Evolutionary conservation across 2,329 filamentous ascomycete species (phyloP).

Genomic region (Fusarium sambucinum): DNA sequence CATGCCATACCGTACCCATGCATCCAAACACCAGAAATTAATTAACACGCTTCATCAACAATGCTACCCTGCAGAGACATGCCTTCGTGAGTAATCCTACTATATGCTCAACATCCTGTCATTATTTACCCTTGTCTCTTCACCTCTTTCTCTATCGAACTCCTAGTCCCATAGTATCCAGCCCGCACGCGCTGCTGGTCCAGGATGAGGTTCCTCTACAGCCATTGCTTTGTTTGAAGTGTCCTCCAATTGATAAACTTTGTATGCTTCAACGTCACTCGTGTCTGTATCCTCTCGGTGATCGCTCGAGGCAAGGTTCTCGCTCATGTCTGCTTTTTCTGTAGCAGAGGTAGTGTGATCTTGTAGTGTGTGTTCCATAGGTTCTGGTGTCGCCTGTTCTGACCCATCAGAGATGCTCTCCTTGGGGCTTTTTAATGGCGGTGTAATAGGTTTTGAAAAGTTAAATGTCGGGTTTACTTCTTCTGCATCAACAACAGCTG

Average conservation of each 20-base stretch:
- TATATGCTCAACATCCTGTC: neutral
- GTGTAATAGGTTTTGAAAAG: conserved; percentile 54
- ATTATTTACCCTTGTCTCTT: neutral
- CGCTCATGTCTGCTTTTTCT: conserved; percentile 52
- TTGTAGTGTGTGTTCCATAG: conserved; percentile 11
- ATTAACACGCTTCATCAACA: neutral
- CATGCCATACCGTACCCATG: conserved; percentile 3
- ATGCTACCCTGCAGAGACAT: neutral
- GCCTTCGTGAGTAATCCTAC: neutral
- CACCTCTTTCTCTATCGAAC: neutral
- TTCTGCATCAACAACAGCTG: conserved; percentile 31
- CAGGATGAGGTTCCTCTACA: conserved; percentile 11
- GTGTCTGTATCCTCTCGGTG: conserved; percentile 51
- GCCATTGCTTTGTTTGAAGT: conserved; percentile 8
- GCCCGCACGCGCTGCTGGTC: conserved; percentile 34
- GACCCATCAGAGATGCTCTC: conserved; percentile 2
- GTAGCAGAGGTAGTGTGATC: conserved; percentile 41
- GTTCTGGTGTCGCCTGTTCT: conserved; percentile 24
- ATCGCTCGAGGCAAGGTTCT: conserved; percentile 51
- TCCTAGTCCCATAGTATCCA: conserved; percentile 44
- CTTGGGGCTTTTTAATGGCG: conserved; percentile 20
- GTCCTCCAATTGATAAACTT: conserved; percentile 29
- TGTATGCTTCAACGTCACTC: conserved; percentile 51
- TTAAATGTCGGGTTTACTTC: conserved; percentile 48
- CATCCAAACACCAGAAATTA: conserved; percentile 10